Base-by-base conservation (phyloP, 23 red algal genomes). In the Gracilaria caudata region DNA sequence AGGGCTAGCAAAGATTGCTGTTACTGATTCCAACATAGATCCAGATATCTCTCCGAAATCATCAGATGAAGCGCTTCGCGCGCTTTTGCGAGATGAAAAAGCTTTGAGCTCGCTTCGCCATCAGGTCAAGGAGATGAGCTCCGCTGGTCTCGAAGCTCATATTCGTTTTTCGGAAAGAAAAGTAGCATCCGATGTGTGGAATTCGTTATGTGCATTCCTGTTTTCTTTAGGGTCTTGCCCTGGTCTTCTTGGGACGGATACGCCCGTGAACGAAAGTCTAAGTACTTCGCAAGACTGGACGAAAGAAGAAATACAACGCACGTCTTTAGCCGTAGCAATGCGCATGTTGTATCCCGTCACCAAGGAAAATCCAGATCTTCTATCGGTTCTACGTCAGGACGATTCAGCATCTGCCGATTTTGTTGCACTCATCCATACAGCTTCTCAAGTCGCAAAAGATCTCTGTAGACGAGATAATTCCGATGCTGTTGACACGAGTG, bases 171-270 rank as follows among this genome's bases (percentile, higher is more conserved):
- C 72, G 19, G 46, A 78, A 21, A 68, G 55, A 20, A 64, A 68
- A 19, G 72, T 87, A 12, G 83, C 68, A 38, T 76, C 83, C 13
- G 83, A 87, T 87, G 68, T 78, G 40, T 87, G 83, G 83, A 87
- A 78, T 57, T 72, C 83, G n/a, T 49, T 78, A 2, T 76, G 83
- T 51, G 51, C 33, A 3, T 87, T 87, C 51, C 54, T 87, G 7
- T 65, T 72, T 17, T 37, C 65, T 16, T 65, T 87, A 49, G 83
- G 49, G 28, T 60, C 72, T 47, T 87, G 83, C 30, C 72, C 83
- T 36, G 68, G 66, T 5, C 65, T 71, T 41, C 65, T 71, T 28
- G 65, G 65, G 21, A 41, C 65, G 17, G 65, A 41, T 2, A 3
- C 34, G 37, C 13, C 65, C 65, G 65, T 26, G 32, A 71, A 21